These are phyloP conservation scores for Trichoderma oligosporum DNA, from an alignment of 2,329 filamentous ascomycete genomes.

Conservation along the genomic window DNA sequence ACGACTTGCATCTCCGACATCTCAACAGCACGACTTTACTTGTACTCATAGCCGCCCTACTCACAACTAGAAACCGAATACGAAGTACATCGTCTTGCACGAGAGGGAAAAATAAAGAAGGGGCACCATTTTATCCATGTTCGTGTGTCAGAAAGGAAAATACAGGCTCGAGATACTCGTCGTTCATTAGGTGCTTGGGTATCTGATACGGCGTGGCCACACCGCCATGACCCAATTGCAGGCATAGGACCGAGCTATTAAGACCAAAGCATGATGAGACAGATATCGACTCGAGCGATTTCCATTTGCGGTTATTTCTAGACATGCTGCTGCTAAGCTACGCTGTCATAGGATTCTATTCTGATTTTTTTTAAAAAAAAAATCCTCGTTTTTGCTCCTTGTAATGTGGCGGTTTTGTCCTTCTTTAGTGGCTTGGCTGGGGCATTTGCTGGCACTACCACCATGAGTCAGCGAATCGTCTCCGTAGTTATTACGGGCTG, in stretches of 20 bases:
- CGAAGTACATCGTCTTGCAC: not conserved
- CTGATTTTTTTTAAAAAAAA: too few relatives aligned
- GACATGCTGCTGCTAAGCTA: too few relatives aligned
- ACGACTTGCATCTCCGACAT: not conserved
- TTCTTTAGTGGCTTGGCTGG: not conserved
- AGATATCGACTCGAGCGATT: too few relatives aligned
- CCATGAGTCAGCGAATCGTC: not conserved
- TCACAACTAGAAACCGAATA: not conserved
- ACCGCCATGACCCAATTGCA: too few relatives aligned
- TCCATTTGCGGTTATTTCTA: too few relatives aligned
- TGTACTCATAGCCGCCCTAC: not conserved
- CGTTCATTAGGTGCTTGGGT: not conserved
- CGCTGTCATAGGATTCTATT: too few relatives aligned
- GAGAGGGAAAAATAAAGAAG: not conserved
- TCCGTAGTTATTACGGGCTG: not conserved
- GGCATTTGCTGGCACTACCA: not conserved
- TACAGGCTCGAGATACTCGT: not conserved
- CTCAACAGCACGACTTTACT: not conserved
- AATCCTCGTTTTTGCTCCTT: too few relatives aligned
- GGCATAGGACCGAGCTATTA: too few relatives aligned
- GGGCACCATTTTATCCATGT: not conserved
- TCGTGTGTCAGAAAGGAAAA: slow-evolving; percentile 10
- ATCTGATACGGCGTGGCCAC: too few relatives aligned
- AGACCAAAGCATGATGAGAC: too few relatives aligned
- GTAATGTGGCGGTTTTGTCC: not conserved